These are phyloP conservation scores for Populus ilicifolia DNA, from an alignment of 345 rosid species.

Conservation along the genomic window DNA sequence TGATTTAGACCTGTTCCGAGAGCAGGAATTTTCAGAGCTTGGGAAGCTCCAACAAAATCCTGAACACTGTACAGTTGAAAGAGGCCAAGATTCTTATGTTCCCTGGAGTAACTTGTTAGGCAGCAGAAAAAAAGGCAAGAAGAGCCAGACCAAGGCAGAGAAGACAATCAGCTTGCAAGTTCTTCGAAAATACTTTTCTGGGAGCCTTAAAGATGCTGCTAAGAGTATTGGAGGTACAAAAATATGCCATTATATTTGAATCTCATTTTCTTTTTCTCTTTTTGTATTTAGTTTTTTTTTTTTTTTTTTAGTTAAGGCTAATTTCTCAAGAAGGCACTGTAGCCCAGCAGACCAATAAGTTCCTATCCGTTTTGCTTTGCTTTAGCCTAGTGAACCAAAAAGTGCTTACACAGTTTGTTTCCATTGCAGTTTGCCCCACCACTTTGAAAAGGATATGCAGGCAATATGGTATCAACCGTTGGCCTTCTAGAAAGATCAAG, in stretches of 20 bases:
- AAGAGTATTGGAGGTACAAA: constrained; percentile 38
- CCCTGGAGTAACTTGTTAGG: constrained; percentile 5
- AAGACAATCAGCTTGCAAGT: constrained; percentile 34
- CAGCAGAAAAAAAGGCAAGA: constrained; percentile 19
- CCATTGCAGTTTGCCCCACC: constrained; percentile 39
- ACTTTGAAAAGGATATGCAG: constrained; percentile 48
- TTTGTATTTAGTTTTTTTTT: not conserved
- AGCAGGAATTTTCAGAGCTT: constrained; percentile 38
- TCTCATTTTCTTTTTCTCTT: not conserved
- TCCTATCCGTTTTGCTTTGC: not conserved
- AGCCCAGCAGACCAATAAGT: not conserved
- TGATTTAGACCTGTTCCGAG: constrained; percentile 22
- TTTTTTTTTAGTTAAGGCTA: not conserved
- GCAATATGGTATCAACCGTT: constrained; percentile 43
- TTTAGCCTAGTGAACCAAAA: not conserved
- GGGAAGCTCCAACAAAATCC: constrained; percentile 31
- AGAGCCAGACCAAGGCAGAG: constrained; percentile 31
- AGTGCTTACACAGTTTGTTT: constrained; percentile 8
- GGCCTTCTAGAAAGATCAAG: constrained; percentile 51
- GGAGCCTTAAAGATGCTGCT: constrained; percentile 47
- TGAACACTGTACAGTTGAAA: constrained; percentile 27
- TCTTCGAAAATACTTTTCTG: constrained; percentile 40
- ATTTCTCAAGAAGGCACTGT: not conserved
- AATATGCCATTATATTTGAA: not conserved
- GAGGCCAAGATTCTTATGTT: constrained; percentile 8